phyloP scores from a whole-genome alignment of 129 eudicot species.

The Lactuca sativa region DNA sequence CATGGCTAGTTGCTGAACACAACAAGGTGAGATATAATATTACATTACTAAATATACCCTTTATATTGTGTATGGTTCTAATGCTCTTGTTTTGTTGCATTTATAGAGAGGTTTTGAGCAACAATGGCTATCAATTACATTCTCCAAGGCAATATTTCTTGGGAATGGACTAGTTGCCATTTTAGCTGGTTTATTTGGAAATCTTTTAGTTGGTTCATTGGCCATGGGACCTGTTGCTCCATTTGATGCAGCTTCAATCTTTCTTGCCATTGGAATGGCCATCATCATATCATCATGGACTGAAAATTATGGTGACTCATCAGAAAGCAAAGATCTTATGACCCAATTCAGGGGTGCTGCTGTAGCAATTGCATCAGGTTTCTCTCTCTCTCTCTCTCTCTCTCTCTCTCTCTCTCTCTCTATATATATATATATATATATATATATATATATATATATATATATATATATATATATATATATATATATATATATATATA shows the following conservation, averaged over 20 bases:
- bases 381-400: constrained; percentile 6
- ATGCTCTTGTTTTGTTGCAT: constrained; percentile 20
- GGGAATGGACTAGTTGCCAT: constrained; percentile 99
- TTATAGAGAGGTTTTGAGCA: constrained; percentile 91
- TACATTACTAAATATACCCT: too few relatives aligned
- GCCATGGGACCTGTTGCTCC: constrained; percentile 93
- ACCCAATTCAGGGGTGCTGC: constrained; percentile 98
- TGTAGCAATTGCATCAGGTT: constrained; percentile 98
- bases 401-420: too few relatives aligned
- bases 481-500: neutral
- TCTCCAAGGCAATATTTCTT: constrained; percentile 95
- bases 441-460: neutral
- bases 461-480: neutral
- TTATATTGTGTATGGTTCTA: neutral
- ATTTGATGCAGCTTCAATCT: constrained; percentile 90
- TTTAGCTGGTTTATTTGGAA: constrained; percentile 89
- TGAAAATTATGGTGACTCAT: constrained; percentile 92
- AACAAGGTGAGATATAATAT: constrained; percentile 61
- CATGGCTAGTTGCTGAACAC: constrained; percentile 99
- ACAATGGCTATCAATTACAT: constrained; percentile 96
- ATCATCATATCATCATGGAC: constrained; percentile 84
- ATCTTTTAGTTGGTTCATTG: constrained; percentile 74
- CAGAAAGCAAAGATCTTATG: constrained; percentile 83
- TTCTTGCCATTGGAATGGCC: constrained; percentile 93
- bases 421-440: too few relatives aligned